A percentile compares a stretch with the other conserved stretches of the same genome.
Evolutionary conservation across 305 asterid genomes (phyloP).

Genomic region (Rubia tinctorum): DNA sequence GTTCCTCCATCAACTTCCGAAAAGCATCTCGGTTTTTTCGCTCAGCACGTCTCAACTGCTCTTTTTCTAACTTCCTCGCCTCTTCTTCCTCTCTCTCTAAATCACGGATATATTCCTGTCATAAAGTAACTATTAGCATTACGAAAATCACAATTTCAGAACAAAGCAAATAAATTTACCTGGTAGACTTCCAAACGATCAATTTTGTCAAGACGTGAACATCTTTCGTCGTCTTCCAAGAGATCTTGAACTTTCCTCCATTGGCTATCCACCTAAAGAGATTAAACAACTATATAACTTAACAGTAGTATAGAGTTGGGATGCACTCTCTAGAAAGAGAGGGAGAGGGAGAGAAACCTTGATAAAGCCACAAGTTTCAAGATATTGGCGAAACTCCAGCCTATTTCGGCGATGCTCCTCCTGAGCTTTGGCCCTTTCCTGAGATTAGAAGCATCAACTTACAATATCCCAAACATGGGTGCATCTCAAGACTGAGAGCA

Average conservation of each 20-base stretch:
- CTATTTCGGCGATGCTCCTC: constrained; percentile 77
- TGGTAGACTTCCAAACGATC: constrained; percentile 89
- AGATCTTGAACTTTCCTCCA: constrained; percentile 98
- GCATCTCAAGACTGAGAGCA: background rate
- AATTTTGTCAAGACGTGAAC: constrained; percentile 86
- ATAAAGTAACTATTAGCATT: constrained; percentile 1
- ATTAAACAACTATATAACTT: constrained; percentile 8
- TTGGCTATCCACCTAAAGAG: constrained; percentile 80
- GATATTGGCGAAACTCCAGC: constrained; percentile 74
- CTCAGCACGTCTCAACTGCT: constrained; percentile 78
- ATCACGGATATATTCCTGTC: constrained; percentile 92
- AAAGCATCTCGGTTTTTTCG: constrained; percentile 94
- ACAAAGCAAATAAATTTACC: constrained; percentile 34
- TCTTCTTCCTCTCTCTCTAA: constrained; percentile 97
- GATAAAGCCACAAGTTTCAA: constrained; percentile 80
- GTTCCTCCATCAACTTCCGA: constrained; percentile 87
- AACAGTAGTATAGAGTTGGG: constrained; percentile 6
- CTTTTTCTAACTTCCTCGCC: constrained; percentile 84
- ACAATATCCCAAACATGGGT: background rate
- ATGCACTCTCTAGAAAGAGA: background rate
- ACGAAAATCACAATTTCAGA: background rate
- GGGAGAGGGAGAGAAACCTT: constrained; percentile 41
- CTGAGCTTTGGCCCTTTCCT: constrained; percentile 94
- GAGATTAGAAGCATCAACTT: constrained; percentile 22
- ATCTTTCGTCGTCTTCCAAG: constrained; percentile 93